Evolutionary conservation across 495 filamentous ascomycete genomes (phyloP), one percentile per base, ranked within the genome.

Genomic region (Trichoderma gamsii): DNA sequence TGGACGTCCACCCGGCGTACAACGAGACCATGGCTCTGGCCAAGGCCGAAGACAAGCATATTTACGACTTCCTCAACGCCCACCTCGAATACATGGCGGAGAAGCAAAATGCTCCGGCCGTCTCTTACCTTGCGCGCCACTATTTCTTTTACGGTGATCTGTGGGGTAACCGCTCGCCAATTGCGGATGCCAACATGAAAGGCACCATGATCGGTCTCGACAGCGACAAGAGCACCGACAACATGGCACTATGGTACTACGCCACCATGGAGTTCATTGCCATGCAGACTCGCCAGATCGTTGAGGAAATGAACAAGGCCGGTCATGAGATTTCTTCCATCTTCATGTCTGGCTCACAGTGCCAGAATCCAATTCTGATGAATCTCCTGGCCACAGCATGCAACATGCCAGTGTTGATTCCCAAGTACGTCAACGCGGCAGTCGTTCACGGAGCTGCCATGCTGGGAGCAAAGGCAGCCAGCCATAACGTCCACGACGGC

Each of bases 61-160:
- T 97, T 71, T 97, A 97, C 79, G 92, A 95, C 71, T 98, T 92
- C 75, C 84, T 99, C 66, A 97, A 99, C 75, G 85, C 89, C 72
- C 92, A 97, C 71, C 86, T 99, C 18, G 86, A 87, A 67, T 87
- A 90, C 59, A 85, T 97, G 82, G 82, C 81, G 38, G 82, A 86
- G 67, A 86, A 87, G 67, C 80, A 79, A 52, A 78, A 84, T 2
- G 91, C 91, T 13, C 93, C 93, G 0, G 86, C 84, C 67, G 84
- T 97, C 43, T 87, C 89, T n/a, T 96, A 90, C 72, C 82, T 99
- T 0, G 92, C 84, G 18, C 90, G 95, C 8, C 94, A 98, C 76
- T 88, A 96, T 77, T 99, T 98, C 85, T 96, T 99, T 82, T 97
- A 98, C 74, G 95, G 95, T 66, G 95, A 99, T 73, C 86, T 97